phyloP scores from a whole-genome alignment of 2,329 filamentous ascomycete species.

The Pestalotiopsis sp. region DNA sequence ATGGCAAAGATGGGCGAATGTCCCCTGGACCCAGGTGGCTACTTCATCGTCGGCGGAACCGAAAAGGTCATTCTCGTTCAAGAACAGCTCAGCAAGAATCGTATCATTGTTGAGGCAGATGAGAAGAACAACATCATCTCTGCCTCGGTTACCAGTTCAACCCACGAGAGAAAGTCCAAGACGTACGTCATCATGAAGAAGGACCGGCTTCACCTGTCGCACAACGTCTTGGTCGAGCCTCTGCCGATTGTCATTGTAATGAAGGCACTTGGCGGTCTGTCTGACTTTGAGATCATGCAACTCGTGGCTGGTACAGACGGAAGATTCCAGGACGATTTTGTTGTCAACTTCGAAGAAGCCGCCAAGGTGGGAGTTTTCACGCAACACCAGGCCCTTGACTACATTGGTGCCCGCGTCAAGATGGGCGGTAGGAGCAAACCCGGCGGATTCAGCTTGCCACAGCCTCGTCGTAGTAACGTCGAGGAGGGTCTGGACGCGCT shows the following conservation, averaged over 20 bases:
- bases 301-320: slow-evolving; percentile 87
- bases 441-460: slow-evolving; percentile 46
- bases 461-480: slow-evolving; percentile 74
- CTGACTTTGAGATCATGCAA: slow-evolving; percentile 92
- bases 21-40: slow-evolving; percentile 91
- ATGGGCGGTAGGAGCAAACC: slow-evolving; percentile 71
- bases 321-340: slow-evolving; percentile 90
- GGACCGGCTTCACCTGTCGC: slow-evolving; percentile 82
- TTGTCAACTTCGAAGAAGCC: slow-evolving; percentile 92
- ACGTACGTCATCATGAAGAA: slow-evolving; percentile 96
- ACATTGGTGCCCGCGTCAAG: slow-evolving; percentile 83
- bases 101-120: slow-evolving; percentile 94
- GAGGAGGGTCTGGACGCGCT: slow-evolving; percentile 93
- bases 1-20: slow-evolving; percentile 96
- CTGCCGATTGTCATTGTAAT: slow-evolving; percentile 94
- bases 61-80: slow-evolving; percentile 99
- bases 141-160: slow-evolving; percentile 96
- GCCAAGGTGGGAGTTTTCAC: slow-evolving; percentile 84
- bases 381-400: slow-evolving; percentile 94
- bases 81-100: slow-evolving; percentile 98
- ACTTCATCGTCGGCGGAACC: slow-evolving; percentile 96
- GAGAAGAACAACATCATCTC: slow-evolving; percentile 91
- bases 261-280: slow-evolving; percentile 90
- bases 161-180: slow-evolving; percentile 96
- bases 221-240: slow-evolving; percentile 91